Base-by-base conservation (phyloP, 345 rosid species). In the Eutrema japonicum region DNA sequence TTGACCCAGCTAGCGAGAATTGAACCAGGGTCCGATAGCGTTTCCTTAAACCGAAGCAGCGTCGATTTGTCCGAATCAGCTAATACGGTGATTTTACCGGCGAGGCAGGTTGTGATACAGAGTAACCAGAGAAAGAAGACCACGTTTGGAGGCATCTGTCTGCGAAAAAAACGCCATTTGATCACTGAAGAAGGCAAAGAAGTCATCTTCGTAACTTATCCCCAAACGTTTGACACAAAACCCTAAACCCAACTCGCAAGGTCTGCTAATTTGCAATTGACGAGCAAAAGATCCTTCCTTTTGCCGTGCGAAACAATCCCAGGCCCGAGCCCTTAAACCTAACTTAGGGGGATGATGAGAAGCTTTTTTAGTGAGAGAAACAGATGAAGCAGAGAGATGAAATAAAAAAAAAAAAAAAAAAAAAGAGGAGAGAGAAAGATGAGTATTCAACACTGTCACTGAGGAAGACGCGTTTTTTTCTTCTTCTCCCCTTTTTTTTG, bases 1-100 rank as follows among this genome's bases (percentile, higher is more conserved):
- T 47, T 70, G 53, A 72, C 74, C 98, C 98, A 93, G 64, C 80
- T 77, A 14, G 83, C 76, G 29, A 91, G 89, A 74, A 89, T 47
- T 52, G 91, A 96, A 5, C 78, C 73, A 14, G 87, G 81, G 75
- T 91, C 98, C 10, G 85, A 82, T 10, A 89, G 82, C 1, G 85
- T 81, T 64, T 76, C 77, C 85, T 88, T 93, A 77, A 93, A 86
- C 83, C 83, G 83, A 38, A 91, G 74, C 54, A 93, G 84, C 67
- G 71, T 84, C 37, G 88, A 85, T 80, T 85, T 83, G 72, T 88
- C 97, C 9, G 91, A 80, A 72, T 75, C 86, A 5, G 79, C 82
- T 3, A 59, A 51, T 57, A 38, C 83, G 3, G 70, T 71, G 36
- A 47, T 61, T 72, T 45, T 74, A 3, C 75, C 67, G n/a, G 77